Base-by-base conservation (phyloP, 2,329 filamentous ascomycete genomes). In the Nemania abortiva region DNA sequence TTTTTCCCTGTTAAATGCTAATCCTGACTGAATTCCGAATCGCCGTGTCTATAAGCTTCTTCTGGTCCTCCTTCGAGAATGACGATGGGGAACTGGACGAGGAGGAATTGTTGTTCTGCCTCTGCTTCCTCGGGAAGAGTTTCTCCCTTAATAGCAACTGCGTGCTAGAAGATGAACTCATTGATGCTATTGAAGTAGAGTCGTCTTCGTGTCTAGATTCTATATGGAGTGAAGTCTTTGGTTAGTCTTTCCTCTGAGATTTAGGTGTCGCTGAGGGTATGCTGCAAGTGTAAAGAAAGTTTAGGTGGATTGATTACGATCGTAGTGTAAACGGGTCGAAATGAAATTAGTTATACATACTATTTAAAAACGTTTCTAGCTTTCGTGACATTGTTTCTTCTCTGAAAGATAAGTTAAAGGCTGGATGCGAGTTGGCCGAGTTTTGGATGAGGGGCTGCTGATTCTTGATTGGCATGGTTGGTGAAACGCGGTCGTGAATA, bases 91-190 rank as follows among this genome's bases (percentile, higher is more conserved):
- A 27, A 11, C 20, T n/a, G 1, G 39, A 22, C 2, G 37, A 10
- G 1, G 29, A 42, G 9, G 31, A 22, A 1, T 20, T 49, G 29
- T 34, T 45, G 6, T 34, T 13, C 0, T 61, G 29, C 3, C 45
- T 56, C 50, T 34, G 49, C 57, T 64, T 62, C n/a, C 3, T 47
- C 2, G 34, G 5, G 49, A 13, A 29, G 15, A 68, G 49, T 55
- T 70, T 66, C 22, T 62, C 61, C 63, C 74, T 69, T 29, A 75
- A 67, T 18, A 74, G 52, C 4, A 66, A 60, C 15, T 61, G 70
- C 27, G 63, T 63, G 63, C 73, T 76, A 10, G 70, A 65, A 63
- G 69, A 72, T 10, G 72, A 70, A n/a, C 70, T 73, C 13, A 54
- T 71, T 13, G 74, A 73, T 57, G 65, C 65, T 20, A 70, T 68